Base-by-base conservation (phyloP, 306 rosid genomes). In the Malus fusca region DNA sequence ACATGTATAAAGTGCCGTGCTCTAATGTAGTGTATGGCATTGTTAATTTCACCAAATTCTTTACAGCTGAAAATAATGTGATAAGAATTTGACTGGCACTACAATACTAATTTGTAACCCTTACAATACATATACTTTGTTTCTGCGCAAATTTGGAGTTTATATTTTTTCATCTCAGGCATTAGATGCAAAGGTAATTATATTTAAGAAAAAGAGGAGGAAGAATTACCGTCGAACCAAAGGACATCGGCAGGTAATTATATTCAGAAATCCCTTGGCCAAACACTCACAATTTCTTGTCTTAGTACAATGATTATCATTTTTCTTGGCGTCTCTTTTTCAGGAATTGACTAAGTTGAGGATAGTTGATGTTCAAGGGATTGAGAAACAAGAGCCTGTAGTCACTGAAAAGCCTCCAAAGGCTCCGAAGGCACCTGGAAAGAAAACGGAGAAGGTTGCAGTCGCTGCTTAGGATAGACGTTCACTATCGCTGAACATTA, bases 121-220 rank as follows among this genome's bases (percentile, higher is more conserved):
- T 56, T 56, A 8, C 26, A 23, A 26, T 18, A 31, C 4, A 25
- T 35, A 23, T 70, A 66, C 74, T 51, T 68, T 78, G 15, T 69
- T 48, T 48, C 0, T 55, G 8, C 28, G 58, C 30, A 66, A 13
- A 51, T 6, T 44, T 28, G 21, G 33, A 48, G 26, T 10, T 62
- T 13, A 66, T 58, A 4, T 56, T 8, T 18, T 40, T 0, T 66
- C 63, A 64, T 46, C 48, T 58, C 87, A 91, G 96, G 98, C 97
- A 75, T 83, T 92, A 69, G 97, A 94, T 83, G 97, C 97, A 35
- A 88, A 61, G 82, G 93, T 92, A 19, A 84, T 94, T 66, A 90
- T 92, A 75, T 94, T 94, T 68, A 94, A 94, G 93, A 94, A 94
- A 85, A 92, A 94, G 88, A 90, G 96, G 82, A 88, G 98, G 80